Evolutionary conservation across 148 eudicot species (phyloP).

Genomic region (Nepenthes gracilis): DNA sequence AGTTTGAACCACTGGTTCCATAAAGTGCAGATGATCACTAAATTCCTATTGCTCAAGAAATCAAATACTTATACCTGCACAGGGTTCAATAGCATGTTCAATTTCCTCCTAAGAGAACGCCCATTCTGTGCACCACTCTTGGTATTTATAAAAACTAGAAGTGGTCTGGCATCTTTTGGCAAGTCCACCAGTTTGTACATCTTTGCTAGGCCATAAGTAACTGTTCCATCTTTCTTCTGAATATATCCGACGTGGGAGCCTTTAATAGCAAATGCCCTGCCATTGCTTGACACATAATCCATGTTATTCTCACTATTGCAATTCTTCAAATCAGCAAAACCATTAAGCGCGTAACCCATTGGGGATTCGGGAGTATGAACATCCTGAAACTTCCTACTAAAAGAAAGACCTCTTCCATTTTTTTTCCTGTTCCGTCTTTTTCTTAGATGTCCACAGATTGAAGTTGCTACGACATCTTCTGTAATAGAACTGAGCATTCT

Average conservation of each 20-base stretch:
- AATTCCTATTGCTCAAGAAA: not conserved
- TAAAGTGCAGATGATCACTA: not conserved
- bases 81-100: constrained; percentile 77
- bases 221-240: constrained; percentile 32
- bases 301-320: constrained; percentile 38
- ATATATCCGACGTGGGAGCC: constrained; percentile 22
- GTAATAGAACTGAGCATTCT: constrained; percentile 28
- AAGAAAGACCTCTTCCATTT: constrained; percentile 28
- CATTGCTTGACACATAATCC: constrained; percentile 22
- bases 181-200: constrained; percentile 51
- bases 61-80: constrained; percentile 39
- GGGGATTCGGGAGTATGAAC: constrained; percentile 25
- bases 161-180: constrained; percentile 67
- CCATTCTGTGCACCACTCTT: constrained; percentile 88
- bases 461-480: constrained; percentile 30
- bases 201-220: constrained; percentile 35
- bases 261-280: constrained; percentile 22
- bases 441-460: constrained; percentile 46
- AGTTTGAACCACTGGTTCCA: too few relatives aligned
- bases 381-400: constrained; percentile 45
- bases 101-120: constrained; percentile 52
- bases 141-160: constrained; percentile 63
- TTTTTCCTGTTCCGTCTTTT: constrained; percentile 51
- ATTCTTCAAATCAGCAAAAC: constrained; percentile 38
- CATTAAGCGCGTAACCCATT: constrained; percentile 34